phyloP scores from a whole-genome alignment of 345 rosid species.

The Bruguiera parviflora region DNA sequence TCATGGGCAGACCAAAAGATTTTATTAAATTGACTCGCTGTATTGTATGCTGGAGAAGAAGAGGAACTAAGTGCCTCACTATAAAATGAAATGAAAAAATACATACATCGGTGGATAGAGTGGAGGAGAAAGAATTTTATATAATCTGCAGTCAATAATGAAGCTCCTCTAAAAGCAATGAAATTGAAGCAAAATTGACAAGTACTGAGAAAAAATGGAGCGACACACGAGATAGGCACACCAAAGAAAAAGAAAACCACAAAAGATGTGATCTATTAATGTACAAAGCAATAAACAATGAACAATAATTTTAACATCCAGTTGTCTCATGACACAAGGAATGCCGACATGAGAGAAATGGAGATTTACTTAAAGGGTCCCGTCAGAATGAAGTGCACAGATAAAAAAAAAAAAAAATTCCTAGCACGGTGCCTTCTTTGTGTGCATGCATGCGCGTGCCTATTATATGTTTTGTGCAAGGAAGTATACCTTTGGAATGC shows the following conservation, averaged over 20 bases:
- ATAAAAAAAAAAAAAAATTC: too few relatives aligned
- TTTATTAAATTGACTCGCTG: not conserved
- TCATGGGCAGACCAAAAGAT: not conserved
- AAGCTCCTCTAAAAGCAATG: not conserved
- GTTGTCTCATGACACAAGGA: too few relatives aligned
- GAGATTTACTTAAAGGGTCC: too few relatives aligned
- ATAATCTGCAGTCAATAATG: not conserved
- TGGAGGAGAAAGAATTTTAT: not conserved
- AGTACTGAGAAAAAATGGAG: not conserved
- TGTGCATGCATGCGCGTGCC: not conserved
- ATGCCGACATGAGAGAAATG: too few relatives aligned
- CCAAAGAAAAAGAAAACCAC: not conserved
- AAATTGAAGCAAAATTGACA: not conserved
- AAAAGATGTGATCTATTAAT: not conserved
- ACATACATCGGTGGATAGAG: too few relatives aligned
- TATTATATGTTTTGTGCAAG: constrained; percentile 11
- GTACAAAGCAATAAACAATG: not conserved
- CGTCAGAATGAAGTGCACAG: too few relatives aligned
- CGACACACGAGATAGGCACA: not conserved
- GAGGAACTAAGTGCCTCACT: too few relatives aligned
- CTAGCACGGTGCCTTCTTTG: too few relatives aligned
- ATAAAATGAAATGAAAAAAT: too few relatives aligned
- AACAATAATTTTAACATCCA: not conserved
- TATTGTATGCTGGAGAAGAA: too few relatives aligned
- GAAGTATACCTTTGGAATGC: constrained; percentile 80